Percentiles rank a stretch among this genome's conserved stretches.
Evolutionary conservation across 2,329 filamentous ascomycete genomes (phyloP).

Genomic region (Aspergillus sp.): DNA sequence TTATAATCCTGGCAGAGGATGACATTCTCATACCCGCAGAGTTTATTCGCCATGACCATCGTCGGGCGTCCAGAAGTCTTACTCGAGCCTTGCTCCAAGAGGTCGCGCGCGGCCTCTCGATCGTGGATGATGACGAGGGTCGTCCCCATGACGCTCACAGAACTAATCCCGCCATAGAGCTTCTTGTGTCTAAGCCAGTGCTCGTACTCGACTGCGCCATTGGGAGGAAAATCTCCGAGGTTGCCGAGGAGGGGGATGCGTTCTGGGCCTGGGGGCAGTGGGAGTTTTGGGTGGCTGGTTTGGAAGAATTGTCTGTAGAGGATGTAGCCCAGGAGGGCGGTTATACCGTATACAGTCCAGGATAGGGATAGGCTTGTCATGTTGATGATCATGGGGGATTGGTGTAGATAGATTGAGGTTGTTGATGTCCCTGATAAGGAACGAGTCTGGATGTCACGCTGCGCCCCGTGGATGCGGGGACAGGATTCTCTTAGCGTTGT

Average conservation of each 20-base stretch:
- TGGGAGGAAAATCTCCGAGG: slow-evolving; percentile 50
- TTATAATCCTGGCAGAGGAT: slow-evolving; percentile 42
- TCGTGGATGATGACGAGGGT: slow-evolving; percentile 41
- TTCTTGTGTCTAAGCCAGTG: slow-evolving; percentile 50
- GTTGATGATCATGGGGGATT: no score
- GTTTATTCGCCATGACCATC: slow-evolving; percentile 36
- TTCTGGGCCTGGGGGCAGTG: slow-evolving; percentile 55
- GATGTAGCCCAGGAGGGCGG: background rate
- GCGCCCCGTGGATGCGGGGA: no score
- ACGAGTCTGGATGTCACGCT: no score
- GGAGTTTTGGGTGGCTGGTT: no score
- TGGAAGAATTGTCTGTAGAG: background rate
- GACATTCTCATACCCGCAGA: slow-evolving; percentile 47
- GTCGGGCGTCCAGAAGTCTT: slow-evolving; percentile 33
- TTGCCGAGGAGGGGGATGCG: slow-evolving; percentile 55
- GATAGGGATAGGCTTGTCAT: background rate
- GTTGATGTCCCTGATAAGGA: no score
- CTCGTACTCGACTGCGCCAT: slow-evolving; percentile 40
- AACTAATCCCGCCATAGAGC: slow-evolving; percentile 40
- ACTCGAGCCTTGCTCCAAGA: slow-evolving; percentile 37
- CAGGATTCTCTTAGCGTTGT: background rate
- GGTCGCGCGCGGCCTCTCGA: slow-evolving; percentile 29
- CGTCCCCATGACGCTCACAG: slow-evolving; percentile 37
- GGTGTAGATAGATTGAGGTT: no score
- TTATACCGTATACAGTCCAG: background rate